Percentiles rank a stretch among this genome's conserved stretches.
Evolutionary conservation across 768 basidiomycete genomes (phyloP).

Genomic region (Chalciporus chontae): DNA sequence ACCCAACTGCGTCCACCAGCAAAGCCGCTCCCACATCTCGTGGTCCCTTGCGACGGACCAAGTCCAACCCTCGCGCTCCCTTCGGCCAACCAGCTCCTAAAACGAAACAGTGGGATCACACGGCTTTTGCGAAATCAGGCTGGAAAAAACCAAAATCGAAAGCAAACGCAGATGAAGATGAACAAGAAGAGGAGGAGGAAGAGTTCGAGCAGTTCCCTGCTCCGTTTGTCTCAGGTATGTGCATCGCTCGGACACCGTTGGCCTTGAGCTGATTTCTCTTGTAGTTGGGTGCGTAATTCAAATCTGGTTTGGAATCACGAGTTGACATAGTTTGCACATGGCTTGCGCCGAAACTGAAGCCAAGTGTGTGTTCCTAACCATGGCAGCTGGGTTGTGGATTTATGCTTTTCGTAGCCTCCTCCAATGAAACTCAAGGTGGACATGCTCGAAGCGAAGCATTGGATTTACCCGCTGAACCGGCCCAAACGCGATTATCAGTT

Average conservation of each 20-base stretch:
- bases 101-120: conserved; percentile 89
- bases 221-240: conserved; percentile 67
- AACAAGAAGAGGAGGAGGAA: conserved; percentile 54
- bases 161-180: conserved; percentile 51
- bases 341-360: conserved; percentile 17
- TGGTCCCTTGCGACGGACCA: conserved; percentile 38
- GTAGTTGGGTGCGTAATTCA: conserved; percentile 50
- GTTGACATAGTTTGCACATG: conserved; percentile 4
- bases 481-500: conserved; percentile 91
- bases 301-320: background rate
- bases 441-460: conserved; percentile 74
- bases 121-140: conserved; percentile 81
- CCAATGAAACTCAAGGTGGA: conserved; percentile 79
- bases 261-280: conserved; percentile 11
- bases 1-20: conserved; percentile 30
- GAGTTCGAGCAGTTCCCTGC: conserved; percentile 86
- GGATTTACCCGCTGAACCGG: conserved; percentile 89
- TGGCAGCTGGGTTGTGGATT: background rate
- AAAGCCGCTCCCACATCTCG: conserved; percentile 28
- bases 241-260: background rate
- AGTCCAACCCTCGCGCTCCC: conserved; percentile 36
- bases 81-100: conserved; percentile 59
- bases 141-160: conserved; percentile 52
- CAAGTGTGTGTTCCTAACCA: conserved; percentile 22
- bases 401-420: conserved; percentile 44